A percentile compares a stretch with the other conserved stretches of the same genome.
Conservation (phyloP, 169 alveolate species). For the Perkinsus chesapeaki region DNA sequence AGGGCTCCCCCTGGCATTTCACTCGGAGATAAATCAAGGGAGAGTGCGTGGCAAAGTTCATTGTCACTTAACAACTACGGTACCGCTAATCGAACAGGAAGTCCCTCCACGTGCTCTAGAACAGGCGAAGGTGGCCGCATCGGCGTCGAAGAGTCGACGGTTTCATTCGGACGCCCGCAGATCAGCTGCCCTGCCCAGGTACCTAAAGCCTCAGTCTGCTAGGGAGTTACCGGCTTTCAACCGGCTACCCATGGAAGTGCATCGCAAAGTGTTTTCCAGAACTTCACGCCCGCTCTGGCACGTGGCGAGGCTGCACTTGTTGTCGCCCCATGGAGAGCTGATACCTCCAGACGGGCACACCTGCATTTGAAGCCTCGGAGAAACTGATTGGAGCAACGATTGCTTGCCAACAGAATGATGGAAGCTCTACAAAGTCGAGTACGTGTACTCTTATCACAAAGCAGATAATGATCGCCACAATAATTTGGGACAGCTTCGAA, state of each 20-base stretch:
- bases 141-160: not conserved
- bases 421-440: too few species aligned
- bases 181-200: not conserved
- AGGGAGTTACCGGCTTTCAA: too few species aligned
- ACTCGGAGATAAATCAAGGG: not conserved
- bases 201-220: too few species aligned
- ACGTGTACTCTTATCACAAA: too few species aligned
- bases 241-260: not conserved
- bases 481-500: too few species aligned
- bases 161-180: not conserved
- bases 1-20: not conserved
- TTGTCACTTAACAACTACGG: not conserved
- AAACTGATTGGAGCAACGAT: too few species aligned
- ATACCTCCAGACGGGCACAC: not conserved
- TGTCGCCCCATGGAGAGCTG: not conserved
- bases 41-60: not conserved
- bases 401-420: too few species aligned
- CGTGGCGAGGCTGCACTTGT: not conserved
- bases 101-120: not conserved
- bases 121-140: not conserved
- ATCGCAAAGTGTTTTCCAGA: not conserved
- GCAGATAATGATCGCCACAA: too few species aligned
- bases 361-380: not conserved
- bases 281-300: not conserved
- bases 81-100: not conserved